Evolutionary conservation across 495 filamentous ascomycete species (phyloP).

Genomic region (Penicillium paradoxum): DNA sequence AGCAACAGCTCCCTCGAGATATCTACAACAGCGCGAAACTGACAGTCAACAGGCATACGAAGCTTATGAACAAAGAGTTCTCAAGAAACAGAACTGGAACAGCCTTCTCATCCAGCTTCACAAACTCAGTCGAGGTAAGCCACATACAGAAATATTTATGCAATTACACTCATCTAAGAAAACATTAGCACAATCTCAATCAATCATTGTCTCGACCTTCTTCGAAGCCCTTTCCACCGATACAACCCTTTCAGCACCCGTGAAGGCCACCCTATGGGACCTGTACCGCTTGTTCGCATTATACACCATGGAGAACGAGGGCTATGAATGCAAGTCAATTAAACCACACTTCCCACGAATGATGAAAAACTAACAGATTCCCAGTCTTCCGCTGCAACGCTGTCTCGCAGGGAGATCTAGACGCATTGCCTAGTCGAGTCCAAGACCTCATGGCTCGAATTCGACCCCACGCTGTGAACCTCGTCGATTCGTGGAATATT

Average conservation of each 20-base stretch:
- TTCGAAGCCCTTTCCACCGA: slow-evolving; percentile 25
- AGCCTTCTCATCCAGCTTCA: slow-evolving; percentile 43
- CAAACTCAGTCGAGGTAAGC: slow-evolving; percentile 36
- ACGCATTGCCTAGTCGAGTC: slow-evolving; percentile 30
- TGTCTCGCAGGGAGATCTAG: slow-evolving; percentile 27
- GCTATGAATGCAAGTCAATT: slow-evolving; percentile 23
- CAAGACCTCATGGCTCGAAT: slow-evolving; percentile 39
- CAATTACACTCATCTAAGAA: neutral
- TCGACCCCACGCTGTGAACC: slow-evolving; percentile 42
- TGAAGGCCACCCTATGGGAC: slow-evolving; percentile 24
- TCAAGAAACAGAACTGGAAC: slow-evolving; percentile 43
- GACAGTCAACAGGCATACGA: slow-evolving; percentile 27
- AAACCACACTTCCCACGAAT: neutral
- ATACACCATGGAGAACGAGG: slow-evolving; percentile 38
- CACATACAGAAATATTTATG: neutral
- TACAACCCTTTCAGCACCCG: slow-evolving; percentile 19
- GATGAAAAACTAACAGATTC: neutral
- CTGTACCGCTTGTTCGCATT: slow-evolving; percentile 43
- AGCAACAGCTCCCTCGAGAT: neutral
- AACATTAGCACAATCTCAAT: slow-evolving; percentile 38
- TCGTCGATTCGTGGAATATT: slow-evolving; percentile 46
- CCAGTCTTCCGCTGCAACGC: slow-evolving; percentile 35
- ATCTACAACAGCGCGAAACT: neutral
- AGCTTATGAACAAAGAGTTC: slow-evolving; percentile 38
- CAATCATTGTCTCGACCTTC: slow-evolving; percentile 41